Conservation (phyloP, 139 green algal species). For the Chlorella sorokiniana region DNA sequence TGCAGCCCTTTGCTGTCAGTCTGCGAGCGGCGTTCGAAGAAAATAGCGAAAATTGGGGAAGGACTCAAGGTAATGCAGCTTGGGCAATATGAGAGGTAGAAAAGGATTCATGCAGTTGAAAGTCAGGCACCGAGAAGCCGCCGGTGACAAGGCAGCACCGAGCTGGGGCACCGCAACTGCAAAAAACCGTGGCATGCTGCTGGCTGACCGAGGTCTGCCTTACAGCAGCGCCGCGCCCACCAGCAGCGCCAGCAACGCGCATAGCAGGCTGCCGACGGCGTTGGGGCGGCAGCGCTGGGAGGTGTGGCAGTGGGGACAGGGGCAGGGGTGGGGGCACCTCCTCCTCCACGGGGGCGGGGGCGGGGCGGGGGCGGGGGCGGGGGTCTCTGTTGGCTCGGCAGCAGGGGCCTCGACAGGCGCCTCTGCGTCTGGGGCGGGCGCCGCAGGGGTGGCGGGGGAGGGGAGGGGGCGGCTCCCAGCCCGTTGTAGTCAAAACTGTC, state of each 20-base stretch:
- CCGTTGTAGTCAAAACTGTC: slow-evolving; percentile 14
- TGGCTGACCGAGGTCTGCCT: not conserved
- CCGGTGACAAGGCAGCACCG: too few species aligned
- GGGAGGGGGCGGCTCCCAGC: not conserved
- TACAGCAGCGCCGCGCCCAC: not conserved
- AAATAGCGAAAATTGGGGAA: too few species aligned
- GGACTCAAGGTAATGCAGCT: too few species aligned
- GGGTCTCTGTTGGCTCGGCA: not conserved
- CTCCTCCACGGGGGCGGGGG: not conserved
- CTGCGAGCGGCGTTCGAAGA: too few species aligned
- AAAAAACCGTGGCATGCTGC: too few species aligned
- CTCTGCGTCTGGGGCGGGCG: not conserved
- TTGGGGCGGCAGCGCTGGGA: not conserved
- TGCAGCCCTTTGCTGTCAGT: too few species aligned
- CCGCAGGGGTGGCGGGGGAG: not conserved
- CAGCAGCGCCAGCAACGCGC: slow-evolving; percentile 5
- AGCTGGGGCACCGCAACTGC: too few species aligned
- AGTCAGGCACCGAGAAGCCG: too few species aligned
- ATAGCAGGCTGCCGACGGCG: not conserved
- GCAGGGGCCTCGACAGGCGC: too few species aligned
- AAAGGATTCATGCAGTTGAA: too few species aligned
- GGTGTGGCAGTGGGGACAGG: not conserved
- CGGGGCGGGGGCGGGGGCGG: not conserved
- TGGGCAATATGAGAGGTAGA: too few species aligned
- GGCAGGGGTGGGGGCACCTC: too few species aligned